Evolutionary conservation across 1,139 yeast genomes (phyloP), one percentile per base, ranked within the genome.

Genomic region (Blastobotrys indianensis): DNA sequence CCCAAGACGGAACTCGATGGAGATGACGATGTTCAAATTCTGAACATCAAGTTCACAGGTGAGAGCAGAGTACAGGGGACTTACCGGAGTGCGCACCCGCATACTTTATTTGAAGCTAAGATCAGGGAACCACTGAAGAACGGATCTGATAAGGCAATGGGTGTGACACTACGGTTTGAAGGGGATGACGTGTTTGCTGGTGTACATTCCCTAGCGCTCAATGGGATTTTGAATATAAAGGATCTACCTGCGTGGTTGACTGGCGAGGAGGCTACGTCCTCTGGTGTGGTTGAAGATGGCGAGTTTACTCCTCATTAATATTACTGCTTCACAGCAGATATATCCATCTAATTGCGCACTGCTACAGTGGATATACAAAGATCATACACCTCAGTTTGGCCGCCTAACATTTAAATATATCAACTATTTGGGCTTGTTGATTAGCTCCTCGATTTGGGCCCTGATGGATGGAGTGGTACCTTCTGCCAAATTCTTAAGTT

Each of bases 161-260:
- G 53, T 2, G 65, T 85, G 2, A 73, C 70, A 17, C 50, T 86
- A 25, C 72, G 74, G 49, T 61, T 86, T 4, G 68, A 74, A 2
- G 96, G 96, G 0, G 66, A 69, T n/a, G 94, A 87, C 60, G 76
- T 87, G 1, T 85, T 81, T 72, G 94, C 79, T 1, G 96, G 95
- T 0, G 58, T 87, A 36, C 88, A 85, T 60, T 82, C 84, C 55
- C 67, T 86, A 32, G 77, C 88, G n/a, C 79, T 70, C 3, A 56
- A 67, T 12, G 78, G 76, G 39, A 57, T 73, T 0, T 59, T 82
- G 2, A 75, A 84, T 55, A 76, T 85, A 0, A 65, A 69, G 12
- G 68, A 59, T 0, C 64, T 85, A 28, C 95, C 95, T 0, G 73
- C 77, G 15, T 86, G 90, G 90, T 61, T 86, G 37, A 81, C 94